Percentiles rank a stretch among this genome's conserved stretches.
phyloP scores from a whole-genome alignment of 2,329 filamentous ascomycete genomes.

The Albifimbria verrucaria region DNA sequence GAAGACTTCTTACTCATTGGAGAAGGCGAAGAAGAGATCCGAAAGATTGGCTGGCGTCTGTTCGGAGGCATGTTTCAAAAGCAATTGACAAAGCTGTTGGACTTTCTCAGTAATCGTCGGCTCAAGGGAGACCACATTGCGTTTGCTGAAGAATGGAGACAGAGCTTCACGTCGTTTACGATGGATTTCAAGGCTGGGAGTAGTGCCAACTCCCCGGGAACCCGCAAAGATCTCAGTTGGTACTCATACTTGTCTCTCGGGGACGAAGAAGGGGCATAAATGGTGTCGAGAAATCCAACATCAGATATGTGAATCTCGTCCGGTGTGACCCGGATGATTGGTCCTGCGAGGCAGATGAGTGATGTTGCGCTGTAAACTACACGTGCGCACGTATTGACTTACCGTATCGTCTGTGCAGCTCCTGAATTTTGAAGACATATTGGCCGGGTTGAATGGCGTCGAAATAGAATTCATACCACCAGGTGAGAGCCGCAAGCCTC shows the following conservation, averaged over 20 bases:
- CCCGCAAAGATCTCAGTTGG: constrained; percentile 1
- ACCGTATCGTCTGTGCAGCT: constrained; percentile 1
- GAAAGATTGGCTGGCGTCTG: constrained; percentile 1
- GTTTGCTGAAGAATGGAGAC: constrained; percentile 2
- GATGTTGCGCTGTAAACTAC: not conserved
- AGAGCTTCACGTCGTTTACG: constrained; percentile 1
- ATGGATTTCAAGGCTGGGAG: constrained; percentile 1
- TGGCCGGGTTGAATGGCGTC: constrained; percentile 1
- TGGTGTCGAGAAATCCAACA: constrained; percentile 2
- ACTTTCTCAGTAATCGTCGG: constrained; percentile 1
- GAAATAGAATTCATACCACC: constrained; percentile 2
- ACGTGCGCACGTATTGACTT: constrained; percentile 1
- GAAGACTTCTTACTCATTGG: constrained; percentile 1
- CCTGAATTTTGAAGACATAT: constrained; percentile 1
- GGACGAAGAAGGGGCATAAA: constrained; percentile 2
- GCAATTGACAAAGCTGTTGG: constrained; percentile 1
- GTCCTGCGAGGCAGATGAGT: constrained; percentile 1
- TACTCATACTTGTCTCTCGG: constrained; percentile 2
- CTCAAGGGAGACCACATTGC: constrained; percentile 1
- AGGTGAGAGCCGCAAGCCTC: constrained; percentile 1
- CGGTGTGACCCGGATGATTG: constrained; percentile 1
- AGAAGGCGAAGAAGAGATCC: constrained; percentile 2
- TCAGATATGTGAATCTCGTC: constrained; percentile 1
- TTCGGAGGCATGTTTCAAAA: constrained; percentile 1
- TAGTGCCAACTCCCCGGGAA: constrained; percentile 1